A percentile compares a stretch with the other conserved stretches of the same genome.
Conservation (phyloP, 2,329 filamentous ascomycete species). For the Samsoniella hepiali region DNA sequence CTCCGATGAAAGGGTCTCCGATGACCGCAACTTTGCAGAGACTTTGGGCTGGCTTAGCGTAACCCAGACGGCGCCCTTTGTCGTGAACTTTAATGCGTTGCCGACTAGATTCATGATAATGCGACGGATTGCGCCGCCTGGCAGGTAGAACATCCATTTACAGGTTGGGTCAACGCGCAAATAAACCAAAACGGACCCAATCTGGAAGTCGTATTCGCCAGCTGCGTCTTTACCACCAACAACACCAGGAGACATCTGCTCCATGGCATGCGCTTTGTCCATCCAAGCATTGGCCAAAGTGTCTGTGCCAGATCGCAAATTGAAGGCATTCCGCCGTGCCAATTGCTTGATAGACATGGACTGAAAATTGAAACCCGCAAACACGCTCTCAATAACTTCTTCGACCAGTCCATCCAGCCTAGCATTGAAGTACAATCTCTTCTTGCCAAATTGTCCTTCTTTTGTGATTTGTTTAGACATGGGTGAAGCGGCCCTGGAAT, state of each 20-base stretch:
- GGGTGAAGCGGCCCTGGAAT: slow-evolving; percentile 13
- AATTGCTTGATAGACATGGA: slow-evolving; percentile 17
- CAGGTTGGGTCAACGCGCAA: slow-evolving; percentile 43
- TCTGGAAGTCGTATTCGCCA: neutral
- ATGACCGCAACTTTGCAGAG: neutral
- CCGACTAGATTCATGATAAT: slow-evolving; percentile 62
- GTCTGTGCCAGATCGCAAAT: no score
- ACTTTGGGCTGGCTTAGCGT: neutral
- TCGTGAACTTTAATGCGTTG: slow-evolving; percentile 61
- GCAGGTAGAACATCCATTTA: slow-evolving; percentile 51
- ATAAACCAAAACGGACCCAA: slow-evolving; percentile 24
- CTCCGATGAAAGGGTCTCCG: slow-evolving; percentile 29
- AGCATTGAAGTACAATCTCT: neutral
- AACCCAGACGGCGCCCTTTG: slow-evolving; percentile 25
- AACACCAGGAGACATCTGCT: neutral
- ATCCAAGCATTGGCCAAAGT: no score
- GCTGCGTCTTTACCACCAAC: no score
- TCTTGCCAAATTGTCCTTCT: neutral
- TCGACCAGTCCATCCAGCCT: slow-evolving; percentile 34
- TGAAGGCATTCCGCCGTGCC: no score
- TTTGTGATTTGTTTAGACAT: neutral
- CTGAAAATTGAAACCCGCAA: slow-evolving; percentile 38
- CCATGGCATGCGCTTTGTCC: neutral
- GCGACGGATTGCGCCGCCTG: slow-evolving; percentile 49
- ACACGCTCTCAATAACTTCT: slow-evolving; percentile 39